Conservation (phyloP, 805 yeast genomes). For the Yamadazyma philogaea region DNA sequence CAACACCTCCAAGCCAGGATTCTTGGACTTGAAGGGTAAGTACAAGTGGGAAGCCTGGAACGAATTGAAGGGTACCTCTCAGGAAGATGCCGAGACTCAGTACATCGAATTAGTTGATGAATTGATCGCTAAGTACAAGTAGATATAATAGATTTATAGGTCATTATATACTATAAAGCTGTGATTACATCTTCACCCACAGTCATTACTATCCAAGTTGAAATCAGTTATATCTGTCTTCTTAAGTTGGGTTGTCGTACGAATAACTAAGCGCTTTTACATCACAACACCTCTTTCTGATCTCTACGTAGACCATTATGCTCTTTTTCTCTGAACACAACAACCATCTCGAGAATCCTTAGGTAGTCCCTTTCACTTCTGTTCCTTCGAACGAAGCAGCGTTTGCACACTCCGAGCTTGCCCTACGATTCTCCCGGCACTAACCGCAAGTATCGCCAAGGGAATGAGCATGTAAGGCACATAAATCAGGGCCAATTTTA, state of each 20-base stretch:
- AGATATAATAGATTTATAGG: neutral
- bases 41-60: slow-evolving; percentile 99
- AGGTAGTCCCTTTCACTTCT: too few species aligned
- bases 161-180: neutral
- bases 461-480: slow-evolving; percentile 74
- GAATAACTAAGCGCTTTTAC: too few species aligned
- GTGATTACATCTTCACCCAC: too few species aligned
- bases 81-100: slow-evolving; percentile 86
- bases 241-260: too few species aligned
- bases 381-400: too few species aligned
- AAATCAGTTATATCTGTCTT: neutral
- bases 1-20: slow-evolving; percentile 80
- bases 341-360: too few species aligned
- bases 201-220: too few species aligned
- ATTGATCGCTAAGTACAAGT: slow-evolving; percentile 46
- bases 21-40: slow-evolving; percentile 90
- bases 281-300: too few species aligned
- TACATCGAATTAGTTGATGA: slow-evolving; percentile 68
- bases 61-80: slow-evolving; percentile 75
- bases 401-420: too few species aligned
- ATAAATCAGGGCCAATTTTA: slow-evolving; percentile 52
- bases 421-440: neutral
- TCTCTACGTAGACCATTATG: too few species aligned
- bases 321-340: too few species aligned
- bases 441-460: slow-evolving; percentile 47